Percentiles rank a stretch among this genome's conserved stretches.
phyloP scores from a whole-genome alignment of 163 green algal genomes.

The Scenedesmus sp. region DNA sequence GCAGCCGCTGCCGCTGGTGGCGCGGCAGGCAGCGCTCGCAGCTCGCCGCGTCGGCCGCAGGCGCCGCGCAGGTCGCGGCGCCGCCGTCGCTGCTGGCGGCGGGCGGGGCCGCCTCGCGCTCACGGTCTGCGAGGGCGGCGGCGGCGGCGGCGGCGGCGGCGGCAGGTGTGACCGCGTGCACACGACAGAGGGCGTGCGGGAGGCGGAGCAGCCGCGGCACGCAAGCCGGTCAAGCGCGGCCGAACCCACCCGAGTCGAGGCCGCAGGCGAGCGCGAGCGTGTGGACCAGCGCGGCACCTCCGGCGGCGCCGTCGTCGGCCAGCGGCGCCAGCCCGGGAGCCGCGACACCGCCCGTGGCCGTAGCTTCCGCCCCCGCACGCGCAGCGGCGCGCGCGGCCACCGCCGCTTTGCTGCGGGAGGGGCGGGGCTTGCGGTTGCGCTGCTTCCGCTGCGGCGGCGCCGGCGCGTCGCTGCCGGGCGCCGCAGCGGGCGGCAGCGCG shows the following conservation, averaged over 20 bases:
- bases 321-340: too few relatives aligned
- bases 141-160: background rate
- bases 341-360: too few relatives aligned
- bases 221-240: too few relatives aligned
- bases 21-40: constrained; percentile 3
- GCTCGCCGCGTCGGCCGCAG: constrained; percentile 1
- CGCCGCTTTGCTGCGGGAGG: too few relatives aligned
- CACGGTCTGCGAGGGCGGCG: background rate
- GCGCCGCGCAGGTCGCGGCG: background rate
- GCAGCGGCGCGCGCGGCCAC: too few relatives aligned
- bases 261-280: background rate
- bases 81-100: too few relatives aligned
- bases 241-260: constrained; percentile 4
- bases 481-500: too few relatives aligned
- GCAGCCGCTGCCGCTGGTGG: background rate
- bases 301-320: background rate
- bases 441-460: background rate
- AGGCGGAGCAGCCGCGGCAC: background rate
- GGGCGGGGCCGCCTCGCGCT: background rate
- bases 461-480: background rate
- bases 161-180: background rate
- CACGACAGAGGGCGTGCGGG: background rate
- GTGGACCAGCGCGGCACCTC: background rate
- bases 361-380: too few relatives aligned
- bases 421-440: background rate